Conservation (phyloP, 768 basidiomycete species). For the Podaxis sp. region DNA sequence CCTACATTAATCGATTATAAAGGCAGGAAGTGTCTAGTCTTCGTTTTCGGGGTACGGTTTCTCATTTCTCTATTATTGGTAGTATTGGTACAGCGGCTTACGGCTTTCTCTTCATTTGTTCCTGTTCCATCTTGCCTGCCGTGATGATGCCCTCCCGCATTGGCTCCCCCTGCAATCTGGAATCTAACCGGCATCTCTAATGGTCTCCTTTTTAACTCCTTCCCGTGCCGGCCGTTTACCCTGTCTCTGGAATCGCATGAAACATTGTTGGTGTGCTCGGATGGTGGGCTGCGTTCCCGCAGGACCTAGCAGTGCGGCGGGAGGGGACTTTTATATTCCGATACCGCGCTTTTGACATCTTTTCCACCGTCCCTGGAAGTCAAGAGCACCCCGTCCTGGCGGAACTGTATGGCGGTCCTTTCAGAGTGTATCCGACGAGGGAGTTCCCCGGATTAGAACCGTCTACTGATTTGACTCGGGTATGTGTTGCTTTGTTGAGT, state of each 20-base stretch:
- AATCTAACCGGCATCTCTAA: background rate
- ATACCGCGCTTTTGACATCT: constrained; percentile 70
- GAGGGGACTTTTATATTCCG: constrained; percentile 70
- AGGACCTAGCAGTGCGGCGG: constrained; percentile 70
- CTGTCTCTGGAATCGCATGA: background rate
- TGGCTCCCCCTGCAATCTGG: constrained; percentile 14
- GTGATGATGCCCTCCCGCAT: constrained; percentile 5
- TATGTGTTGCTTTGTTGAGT: constrained; percentile 23
- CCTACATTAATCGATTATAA: constrained; percentile 53
- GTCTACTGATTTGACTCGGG: constrained; percentile 72
- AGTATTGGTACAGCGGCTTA: constrained; percentile 9
- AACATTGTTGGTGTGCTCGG: background rate
- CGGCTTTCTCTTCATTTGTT: background rate
- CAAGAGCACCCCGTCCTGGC: constrained; percentile 46
- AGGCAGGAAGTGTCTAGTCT: constrained; percentile 53
- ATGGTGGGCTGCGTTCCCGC: background rate
- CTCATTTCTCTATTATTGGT: constrained; percentile 1
- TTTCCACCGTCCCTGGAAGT: constrained; percentile 34
- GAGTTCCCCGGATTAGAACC: constrained; percentile 71
- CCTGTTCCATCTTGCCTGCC: background rate
- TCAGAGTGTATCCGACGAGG: constrained; percentile 71
- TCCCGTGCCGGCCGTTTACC: background rate
- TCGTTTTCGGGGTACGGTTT: constrained; percentile 58
- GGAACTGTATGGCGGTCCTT: constrained; percentile 66
- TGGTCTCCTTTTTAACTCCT: background rate